Conservation (phyloP, 805 yeast genomes). For the Candida pini region DNA sequence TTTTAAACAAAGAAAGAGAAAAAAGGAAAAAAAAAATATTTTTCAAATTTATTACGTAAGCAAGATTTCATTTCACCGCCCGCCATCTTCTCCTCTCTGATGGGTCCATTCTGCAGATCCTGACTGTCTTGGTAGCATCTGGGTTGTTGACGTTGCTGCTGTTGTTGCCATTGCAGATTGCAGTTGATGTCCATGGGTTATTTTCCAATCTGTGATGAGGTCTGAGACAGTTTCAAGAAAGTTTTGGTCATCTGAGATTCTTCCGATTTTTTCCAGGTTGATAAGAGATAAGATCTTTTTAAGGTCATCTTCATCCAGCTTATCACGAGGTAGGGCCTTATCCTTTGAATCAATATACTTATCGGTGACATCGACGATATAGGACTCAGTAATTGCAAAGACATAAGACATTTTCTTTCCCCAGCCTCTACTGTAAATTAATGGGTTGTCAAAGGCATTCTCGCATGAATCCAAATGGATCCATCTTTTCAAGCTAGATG, state of each 20-base stretch:
- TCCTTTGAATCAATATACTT: conserved; percentile 50
- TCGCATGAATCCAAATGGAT: conserved; percentile 89
- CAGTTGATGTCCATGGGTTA: too few species aligned
- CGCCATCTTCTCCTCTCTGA: conserved; percentile 75
- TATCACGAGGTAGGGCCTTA: conserved; percentile 42
- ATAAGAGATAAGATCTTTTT: conserved; percentile 28
- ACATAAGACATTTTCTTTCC: conserved; percentile 90
- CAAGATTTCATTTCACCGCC: conserved; percentile 2
- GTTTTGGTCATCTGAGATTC: conserved; percentile 28
- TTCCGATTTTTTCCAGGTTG: conserved; percentile 31
- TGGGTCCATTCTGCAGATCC: conserved; percentile 75
- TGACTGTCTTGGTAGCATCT: conserved; percentile 56
- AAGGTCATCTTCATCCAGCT: conserved; percentile 37
- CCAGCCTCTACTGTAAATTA: conserved; percentile 78
- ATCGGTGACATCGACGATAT: conserved; percentile 61
- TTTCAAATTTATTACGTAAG: too few species aligned
- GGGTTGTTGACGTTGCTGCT: conserved; percentile 1
- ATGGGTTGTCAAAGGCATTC: conserved; percentile 76
- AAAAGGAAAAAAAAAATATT: conserved; percentile 3
- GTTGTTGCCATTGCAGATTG: conserved; percentile 4
- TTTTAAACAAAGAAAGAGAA: too few species aligned
- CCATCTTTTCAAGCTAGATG: conserved; percentile 60
- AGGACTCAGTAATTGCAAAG: conserved; percentile 59
- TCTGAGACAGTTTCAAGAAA: conserved; percentile 34
- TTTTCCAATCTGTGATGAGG: conserved; percentile 30